Base-by-base conservation (phyloP, 2,329 filamentous ascomycete species). In the Ascochyta koolunga region DNA sequence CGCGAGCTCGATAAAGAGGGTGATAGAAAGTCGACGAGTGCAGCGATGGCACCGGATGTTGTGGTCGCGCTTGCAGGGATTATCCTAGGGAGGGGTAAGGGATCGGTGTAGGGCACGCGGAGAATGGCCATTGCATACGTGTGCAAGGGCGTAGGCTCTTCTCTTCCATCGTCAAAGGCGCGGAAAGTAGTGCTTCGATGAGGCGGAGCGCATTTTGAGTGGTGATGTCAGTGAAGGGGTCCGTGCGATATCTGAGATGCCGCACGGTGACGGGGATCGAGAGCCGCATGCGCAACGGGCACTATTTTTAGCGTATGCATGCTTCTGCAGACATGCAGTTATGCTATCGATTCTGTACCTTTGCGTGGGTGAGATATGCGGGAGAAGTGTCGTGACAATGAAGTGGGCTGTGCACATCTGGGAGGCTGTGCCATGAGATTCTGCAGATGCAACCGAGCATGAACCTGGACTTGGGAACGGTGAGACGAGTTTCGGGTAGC, bases 81-180 rank as follows among this genome's bases (percentile, higher is more conserved):
- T 70, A 95, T 87, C 46, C 82, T 83, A 3, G 93, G 89, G 22
- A 87, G 79, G 21, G 93, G 86, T 50, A 97, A 83, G 36, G 90
- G 87, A 61, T 90, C 87, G 69, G 91, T 96, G 73, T 93, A 98
- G 54, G 93, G 93, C 67, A 98, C 96, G 64, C 92, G 88, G 79
- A 96, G 88, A 54, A 91, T 83, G 66, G 88, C 84, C 75, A 85
- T 89, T 75, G 58, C 61, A 47, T 43, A 35, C 36, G 44, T 44
- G 33, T 22, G 31, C 43, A 49, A 31, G 36, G 11, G 32, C 51
- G 42, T 27, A n/a, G 27, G 10, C 22, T 35, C 24, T 21, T 27
- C 11, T 29, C 35, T 31, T 37, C 54, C 58, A 58, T 62, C 56
- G 41, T 51, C 47, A 46, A 40, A 46, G 18, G 16, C 31, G 40